Base-by-base conservation (phyloP, 2,329 filamentous ascomycete genomes). In the Lasiodiplodia citricola region DNA sequence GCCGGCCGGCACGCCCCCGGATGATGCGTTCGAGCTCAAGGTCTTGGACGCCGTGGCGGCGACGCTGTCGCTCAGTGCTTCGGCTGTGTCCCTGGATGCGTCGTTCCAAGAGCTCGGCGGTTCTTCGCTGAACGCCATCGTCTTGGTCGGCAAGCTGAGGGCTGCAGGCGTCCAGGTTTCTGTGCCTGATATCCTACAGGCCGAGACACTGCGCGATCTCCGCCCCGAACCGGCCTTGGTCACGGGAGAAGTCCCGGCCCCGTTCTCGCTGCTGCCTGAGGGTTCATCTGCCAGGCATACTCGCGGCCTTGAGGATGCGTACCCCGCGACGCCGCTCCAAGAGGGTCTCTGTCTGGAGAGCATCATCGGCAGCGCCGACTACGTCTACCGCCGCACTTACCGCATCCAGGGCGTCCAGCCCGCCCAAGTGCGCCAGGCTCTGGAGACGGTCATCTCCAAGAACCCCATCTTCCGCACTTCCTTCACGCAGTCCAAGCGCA, bases 401-500 rank as follows among this genome's bases (percentile, higher is more conserved):
- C 18, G 38, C 8, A 8, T 55, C 16, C 25, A 51, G 37, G 37
- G 47, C 6, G 18, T 38, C 10, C 0, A 2, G 11, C 1, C 8
- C n/a, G 3, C 81, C 37, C 74, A 78, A 58, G 63, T 70, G 5
- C 78, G 81, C 0, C 82, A 8, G 11, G 21, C 18, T 2, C 21
- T 81, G 70, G 75, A 80, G 21, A 70, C 70, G 4, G 74, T 79
- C 3, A 67, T 77, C 3, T 60, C 71, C 3, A 73, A 72, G n/a
- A 74, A 71, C 3, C 73, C 77, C 6, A 77, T 83, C 10, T 69
- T 83, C 21, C 76, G 82, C 2, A 83, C 81, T 7, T 73, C 80
- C 3, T 77, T 82, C 21, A 72, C 31, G 3, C 38, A 38, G 13
- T 14, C 14, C 23, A 18, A 51, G 16, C n/a, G 47, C n/a, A 13